Percentiles rank a stretch among this genome's conserved stretches.
These are phyloP conservation scores for Rhodotorula toruloides DNA, from an alignment of 768 basidiomycete species.

Conservation along the genomic window DNA sequence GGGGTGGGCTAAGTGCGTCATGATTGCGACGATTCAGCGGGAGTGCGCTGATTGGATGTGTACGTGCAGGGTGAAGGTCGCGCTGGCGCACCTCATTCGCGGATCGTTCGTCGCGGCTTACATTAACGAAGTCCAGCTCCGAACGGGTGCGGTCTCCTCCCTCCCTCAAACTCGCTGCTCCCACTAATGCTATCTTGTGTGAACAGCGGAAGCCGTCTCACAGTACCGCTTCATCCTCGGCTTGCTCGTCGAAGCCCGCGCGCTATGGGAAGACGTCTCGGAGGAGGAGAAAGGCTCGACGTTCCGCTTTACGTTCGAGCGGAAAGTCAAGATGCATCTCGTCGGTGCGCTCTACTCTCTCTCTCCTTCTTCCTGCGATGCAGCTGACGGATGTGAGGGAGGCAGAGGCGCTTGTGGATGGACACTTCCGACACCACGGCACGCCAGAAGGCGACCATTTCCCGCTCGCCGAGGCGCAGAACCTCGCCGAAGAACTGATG, in stretches of 20 bases:
- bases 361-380: not conserved
- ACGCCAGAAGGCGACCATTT: not conserved
- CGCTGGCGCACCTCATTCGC: constrained; percentile 16
- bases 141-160: not conserved
- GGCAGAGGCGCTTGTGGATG: constrained; percentile 13
- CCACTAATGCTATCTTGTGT: not conserved
- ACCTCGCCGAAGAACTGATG: constrained; percentile 23
- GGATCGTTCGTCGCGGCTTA: constrained; percentile 14
- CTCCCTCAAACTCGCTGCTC: not conserved
- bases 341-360: not conserved
- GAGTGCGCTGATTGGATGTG: not conserved
- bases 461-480: constrained; percentile 5
- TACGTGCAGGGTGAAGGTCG: not conserved
- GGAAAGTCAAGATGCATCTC: constrained; percentile 23
- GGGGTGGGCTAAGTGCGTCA: constrained; percentile 16
- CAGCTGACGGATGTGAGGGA: not conserved
- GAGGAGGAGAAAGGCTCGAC: constrained; percentile 18
- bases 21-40: not conserved
- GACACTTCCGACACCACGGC: not conserved
- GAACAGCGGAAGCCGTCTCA: constrained; percentile 11
- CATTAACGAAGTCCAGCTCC: constrained; percentile 14
- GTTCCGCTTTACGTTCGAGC: constrained; percentile 24
- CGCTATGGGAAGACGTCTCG: constrained; percentile 7
- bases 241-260: constrained; percentile 6
- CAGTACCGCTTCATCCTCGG: constrained; percentile 22